These are phyloP conservation scores for Fusarium metavorans DNA, from an alignment of 2,329 filamentous ascomycete species.

Conservation along the genomic window DNA sequence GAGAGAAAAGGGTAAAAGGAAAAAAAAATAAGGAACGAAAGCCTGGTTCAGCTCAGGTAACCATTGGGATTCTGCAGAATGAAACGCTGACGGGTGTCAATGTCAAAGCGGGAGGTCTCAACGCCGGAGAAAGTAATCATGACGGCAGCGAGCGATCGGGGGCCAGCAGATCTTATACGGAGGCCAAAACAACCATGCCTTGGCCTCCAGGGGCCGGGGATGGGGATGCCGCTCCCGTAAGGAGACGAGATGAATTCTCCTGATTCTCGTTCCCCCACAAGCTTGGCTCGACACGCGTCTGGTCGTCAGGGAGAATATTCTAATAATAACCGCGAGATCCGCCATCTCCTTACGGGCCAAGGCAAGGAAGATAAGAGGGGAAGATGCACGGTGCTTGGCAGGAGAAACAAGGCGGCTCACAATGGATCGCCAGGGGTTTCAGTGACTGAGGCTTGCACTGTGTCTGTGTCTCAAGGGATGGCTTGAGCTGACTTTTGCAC, in stretches of 20 bases:
- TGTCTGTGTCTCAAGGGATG: conserved; percentile 8
- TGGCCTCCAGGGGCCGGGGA: conserved; percentile 9
- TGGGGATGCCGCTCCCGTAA: not conserved
- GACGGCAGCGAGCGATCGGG: conserved; percentile 4
- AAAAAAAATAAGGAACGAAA: conserved; percentile 11
- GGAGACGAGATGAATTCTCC: conserved; percentile 16
- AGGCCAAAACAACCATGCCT: not conserved
- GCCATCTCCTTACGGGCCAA: conserved; percentile 11
- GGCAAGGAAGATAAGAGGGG: conserved; percentile 7
- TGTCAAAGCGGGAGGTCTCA: conserved; percentile 3
- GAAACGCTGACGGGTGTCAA: not conserved
- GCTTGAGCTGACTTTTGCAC: not conserved
- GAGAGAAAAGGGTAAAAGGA: not conserved
- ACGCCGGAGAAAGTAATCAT: conserved; percentile 1
- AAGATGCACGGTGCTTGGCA: conserved; percentile 22
- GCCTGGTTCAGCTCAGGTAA: conserved; percentile 18
- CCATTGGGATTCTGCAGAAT: conserved; percentile 13
- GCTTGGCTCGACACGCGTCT: conserved; percentile 24
- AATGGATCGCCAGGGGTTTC: conserved; percentile 24
- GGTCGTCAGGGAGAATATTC: conserved; percentile 3
- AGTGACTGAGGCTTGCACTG: not conserved
- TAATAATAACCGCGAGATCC: conserved; percentile 36
- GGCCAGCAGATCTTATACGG: conserved; percentile 24
- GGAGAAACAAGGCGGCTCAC: not conserved
- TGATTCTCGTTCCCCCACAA: conserved; percentile 26